phyloP scores from a whole-genome alignment of 495 filamentous ascomycete species.

The Pyronema omphalodes region DNA sequence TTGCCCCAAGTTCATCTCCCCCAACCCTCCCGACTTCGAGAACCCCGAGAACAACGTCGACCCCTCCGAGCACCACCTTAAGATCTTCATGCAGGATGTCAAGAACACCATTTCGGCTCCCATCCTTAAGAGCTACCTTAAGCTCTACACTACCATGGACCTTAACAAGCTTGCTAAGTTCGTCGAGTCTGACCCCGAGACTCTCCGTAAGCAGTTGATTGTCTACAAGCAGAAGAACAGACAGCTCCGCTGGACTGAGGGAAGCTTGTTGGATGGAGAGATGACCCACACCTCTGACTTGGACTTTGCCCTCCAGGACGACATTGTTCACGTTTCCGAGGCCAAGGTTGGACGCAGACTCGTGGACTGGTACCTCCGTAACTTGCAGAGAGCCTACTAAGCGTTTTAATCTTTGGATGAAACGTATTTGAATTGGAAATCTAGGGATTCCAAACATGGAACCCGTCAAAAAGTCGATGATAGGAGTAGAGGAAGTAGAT shows the following conservation, averaged over 20 bases:
- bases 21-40: conserved; percentile 92
- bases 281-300: conserved; percentile 77
- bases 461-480: too few species aligned
- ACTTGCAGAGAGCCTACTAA: conserved; percentile 26
- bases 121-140: conserved; percentile 90
- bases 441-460: not conserved
- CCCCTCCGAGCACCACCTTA: conserved; percentile 88
- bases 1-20: conserved; percentile 98
- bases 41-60: conserved; percentile 85
- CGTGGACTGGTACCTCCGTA: conserved; percentile 97
- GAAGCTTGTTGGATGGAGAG: conserved; percentile 77
- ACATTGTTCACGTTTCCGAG: conserved; percentile 95
- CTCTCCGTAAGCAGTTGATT: conserved; percentile 71
- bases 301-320: conserved; percentile 91
- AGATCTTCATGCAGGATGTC: conserved; percentile 98
- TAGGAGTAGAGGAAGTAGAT: too few species aligned
- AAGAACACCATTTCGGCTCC: conserved; percentile 90
- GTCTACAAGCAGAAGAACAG: conserved; percentile 97
- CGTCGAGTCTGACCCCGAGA: conserved; percentile 83
- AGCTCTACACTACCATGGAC: conserved; percentile 99
- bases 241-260: conserved; percentile 88
- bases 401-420: not conserved
- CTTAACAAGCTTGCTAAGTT: conserved; percentile 95
- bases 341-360: conserved; percentile 92
- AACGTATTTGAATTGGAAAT: not conserved